Conservation (phyloP, 2,329 filamentous ascomycete species). For the Epichloe typhina region DNA sequence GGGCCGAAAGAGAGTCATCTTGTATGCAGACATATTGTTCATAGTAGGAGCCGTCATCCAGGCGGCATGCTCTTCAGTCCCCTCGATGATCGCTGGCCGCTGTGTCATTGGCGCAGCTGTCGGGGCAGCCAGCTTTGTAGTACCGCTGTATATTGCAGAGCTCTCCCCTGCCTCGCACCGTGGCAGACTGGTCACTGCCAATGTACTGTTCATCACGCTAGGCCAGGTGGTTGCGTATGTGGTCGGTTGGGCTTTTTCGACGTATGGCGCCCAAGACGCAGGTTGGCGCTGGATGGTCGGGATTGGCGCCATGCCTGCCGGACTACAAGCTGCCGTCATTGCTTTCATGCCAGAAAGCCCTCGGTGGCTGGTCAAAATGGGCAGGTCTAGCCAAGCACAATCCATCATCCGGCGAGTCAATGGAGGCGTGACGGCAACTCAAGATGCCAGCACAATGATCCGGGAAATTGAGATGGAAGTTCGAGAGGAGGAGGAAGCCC, state of each 20-base stretch:
- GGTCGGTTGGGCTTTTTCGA: slow-evolving; percentile 62
- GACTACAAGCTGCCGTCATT: slow-evolving; percentile 56
- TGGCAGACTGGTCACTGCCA: slow-evolving; percentile 69
- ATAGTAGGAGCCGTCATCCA: slow-evolving; percentile 54
- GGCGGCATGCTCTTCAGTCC: slow-evolving; percentile 43
- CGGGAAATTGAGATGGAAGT: slow-evolving; percentile 63
- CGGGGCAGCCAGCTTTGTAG: slow-evolving; percentile 67
- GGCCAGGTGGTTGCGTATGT: slow-evolving; percentile 86
- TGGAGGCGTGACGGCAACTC: slow-evolving; percentile 30
- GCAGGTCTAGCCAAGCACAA: slow-evolving; percentile 47
- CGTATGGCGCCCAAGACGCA: slow-evolving; percentile 32
- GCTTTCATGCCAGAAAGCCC: slow-evolving; percentile 76
- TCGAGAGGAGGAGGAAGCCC: slow-evolving; percentile 49
- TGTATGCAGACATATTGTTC: slow-evolving; percentile 55
- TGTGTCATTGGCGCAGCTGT: slow-evolving; percentile 60
- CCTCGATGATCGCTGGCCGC: slow-evolving; percentile 52
- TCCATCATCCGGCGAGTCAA: slow-evolving; percentile 53
- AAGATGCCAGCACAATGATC: slow-evolving; percentile 46
- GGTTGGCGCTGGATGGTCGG: slow-evolving; percentile 93
- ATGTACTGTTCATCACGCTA: slow-evolving; percentile 70
- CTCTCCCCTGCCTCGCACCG: slow-evolving; percentile 60
- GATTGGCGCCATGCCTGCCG: slow-evolving; percentile 64
- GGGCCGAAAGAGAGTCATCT: slow-evolving; percentile 49
- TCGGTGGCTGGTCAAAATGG: slow-evolving; percentile 67
- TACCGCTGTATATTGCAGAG: slow-evolving; percentile 81